Conservation (phyloP, 2,329 filamentous ascomycete genomes). For the Aspergillus spinulosporus region DNA sequence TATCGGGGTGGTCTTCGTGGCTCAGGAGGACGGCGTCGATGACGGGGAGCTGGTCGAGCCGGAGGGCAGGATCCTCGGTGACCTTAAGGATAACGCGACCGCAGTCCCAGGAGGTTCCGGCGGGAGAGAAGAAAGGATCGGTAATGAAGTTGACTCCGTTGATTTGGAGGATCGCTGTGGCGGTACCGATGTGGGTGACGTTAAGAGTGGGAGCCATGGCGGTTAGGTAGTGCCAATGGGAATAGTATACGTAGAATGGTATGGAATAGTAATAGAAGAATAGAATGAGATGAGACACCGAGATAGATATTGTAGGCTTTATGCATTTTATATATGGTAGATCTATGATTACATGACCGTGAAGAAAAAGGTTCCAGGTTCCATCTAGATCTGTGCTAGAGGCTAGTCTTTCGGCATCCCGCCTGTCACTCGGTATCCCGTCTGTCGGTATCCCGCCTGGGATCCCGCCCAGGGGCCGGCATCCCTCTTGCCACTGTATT, state of each 20-base stretch:
- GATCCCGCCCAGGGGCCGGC: no score
- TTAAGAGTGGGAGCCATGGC: constrained; percentile 22
- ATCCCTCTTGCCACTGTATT: no score
- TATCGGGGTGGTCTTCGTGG: constrained; percentile 55
- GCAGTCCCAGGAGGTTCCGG: constrained; percentile 37
- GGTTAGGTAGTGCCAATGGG: background rate
- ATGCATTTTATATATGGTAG: no score
- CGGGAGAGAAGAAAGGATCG: constrained; percentile 49
- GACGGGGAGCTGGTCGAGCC: constrained; percentile 42
- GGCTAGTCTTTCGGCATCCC: no score
- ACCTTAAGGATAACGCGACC: constrained; percentile 31
- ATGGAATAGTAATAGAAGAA: no score
- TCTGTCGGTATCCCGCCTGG: no score
- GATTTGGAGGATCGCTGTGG: constrained; percentile 51
- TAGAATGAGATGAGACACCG: background rate
- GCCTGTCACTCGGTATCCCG: no score
- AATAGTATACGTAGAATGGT: no score
- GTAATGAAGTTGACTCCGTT: constrained; percentile 47
- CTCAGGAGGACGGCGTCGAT: constrained; percentile 54
- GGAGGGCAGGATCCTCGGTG: constrained; percentile 37
- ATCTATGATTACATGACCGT: no score
- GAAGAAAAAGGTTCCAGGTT: no score
- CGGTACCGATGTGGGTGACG: constrained; percentile 52
- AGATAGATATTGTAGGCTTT: background rate
- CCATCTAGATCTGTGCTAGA: no score